Base-by-base conservation (phyloP, 2,329 filamentous ascomycete genomes). In the Paraphaeosphaeria minitans region DNA sequence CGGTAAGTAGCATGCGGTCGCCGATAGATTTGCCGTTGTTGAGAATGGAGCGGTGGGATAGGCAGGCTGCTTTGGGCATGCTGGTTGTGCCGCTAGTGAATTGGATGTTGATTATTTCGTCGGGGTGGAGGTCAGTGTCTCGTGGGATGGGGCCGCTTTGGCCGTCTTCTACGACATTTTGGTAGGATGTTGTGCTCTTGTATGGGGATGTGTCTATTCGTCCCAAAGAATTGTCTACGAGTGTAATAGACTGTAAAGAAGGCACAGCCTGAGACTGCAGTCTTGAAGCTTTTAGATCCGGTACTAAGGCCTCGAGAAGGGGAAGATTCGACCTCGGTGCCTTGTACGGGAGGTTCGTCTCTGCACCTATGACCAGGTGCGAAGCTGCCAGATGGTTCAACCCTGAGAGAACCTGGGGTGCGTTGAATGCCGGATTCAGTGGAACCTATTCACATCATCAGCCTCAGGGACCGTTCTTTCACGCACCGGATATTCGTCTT, bases 21-120 rank as follows among this genome's bases (percentile, higher is more conserved):
- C 91, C 95, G 65, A 98, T 96, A 56, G 93, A 86, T 29, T 85
- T 83, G 33, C 93, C 95, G 73, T 98, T 98, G 78, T 98, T 99
- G 61, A 99, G 83, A 63, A 98, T 94, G n/a, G 85, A 89, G 3
- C 83, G 84, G 78, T 98, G 94, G 0, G 86, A 89, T 33, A 99
- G 84, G 80, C 93, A 96, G 1, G 94, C 94, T 0, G 95, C 95
- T 79, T 98, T 98, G 22, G 93, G 94, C 70, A 85, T 83, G 0
- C 91, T 91, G 0, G 95, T 98, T 0, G 95, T 98, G n/a, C 94
- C 95, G 0, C 90, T 94, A 0, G 95, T 99, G 80, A 98, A 98
- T 76, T 98, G 94, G 64, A 98, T 97, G 73, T 97, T 98, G 65
- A 96, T 89, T 2, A 90, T 87, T 52, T 98, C 94, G 60, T 85